Base-by-base conservation (phyloP, 441 rosid genomes). In the Breynia disticha region DNA sequence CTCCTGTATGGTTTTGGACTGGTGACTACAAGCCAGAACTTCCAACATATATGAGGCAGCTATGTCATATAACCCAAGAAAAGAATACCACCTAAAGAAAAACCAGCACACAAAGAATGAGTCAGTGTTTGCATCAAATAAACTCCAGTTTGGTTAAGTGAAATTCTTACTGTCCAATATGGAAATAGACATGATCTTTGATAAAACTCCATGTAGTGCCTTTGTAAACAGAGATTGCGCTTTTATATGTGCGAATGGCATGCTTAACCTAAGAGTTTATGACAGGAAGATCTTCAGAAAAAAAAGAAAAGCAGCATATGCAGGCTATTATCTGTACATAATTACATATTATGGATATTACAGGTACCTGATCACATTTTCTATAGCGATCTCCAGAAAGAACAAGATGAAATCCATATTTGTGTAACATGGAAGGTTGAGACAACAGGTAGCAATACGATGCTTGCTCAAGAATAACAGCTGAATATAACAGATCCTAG, bases 401-500 rank as follows among this genome's bases (percentile, higher is more conserved):
- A 73, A 94, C 85, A 64, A 90, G 86, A 83, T 90, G 97, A 77
- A 90, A 90, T 52, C 99, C 99, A 78, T 83, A 90, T 74, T 90
- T 94, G 74, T 89, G 86, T 65, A 90, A 63, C 99, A 94, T 90
- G 52, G 90, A 74, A 55, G 96, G 99, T 71, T 74, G 77, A 47
- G 95, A 82, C 60, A 87, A 74, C 77, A 94, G 71, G 75, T 82
- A 94, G 76, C 99, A 94, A 68, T 90, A 90, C 58, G 99, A 87
- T 70, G 96, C 95, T 81, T 94, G 99, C 88, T 94, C 99, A 54
- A 90, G 86, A 97, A 94, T 85, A 52, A 94, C 95, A 64, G 99
- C 99, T 16, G 95, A 81, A 78, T 87, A 87, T 68, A 90, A 60
- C 59, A 85, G 71, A 67, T 94, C 99, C 99, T 94, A 72, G 28